These are phyloP conservation scores for Achaetomiella virescens DNA, from an alignment of 495 filamentous ascomycete genomes.

Conservation along the genomic window DNA sequence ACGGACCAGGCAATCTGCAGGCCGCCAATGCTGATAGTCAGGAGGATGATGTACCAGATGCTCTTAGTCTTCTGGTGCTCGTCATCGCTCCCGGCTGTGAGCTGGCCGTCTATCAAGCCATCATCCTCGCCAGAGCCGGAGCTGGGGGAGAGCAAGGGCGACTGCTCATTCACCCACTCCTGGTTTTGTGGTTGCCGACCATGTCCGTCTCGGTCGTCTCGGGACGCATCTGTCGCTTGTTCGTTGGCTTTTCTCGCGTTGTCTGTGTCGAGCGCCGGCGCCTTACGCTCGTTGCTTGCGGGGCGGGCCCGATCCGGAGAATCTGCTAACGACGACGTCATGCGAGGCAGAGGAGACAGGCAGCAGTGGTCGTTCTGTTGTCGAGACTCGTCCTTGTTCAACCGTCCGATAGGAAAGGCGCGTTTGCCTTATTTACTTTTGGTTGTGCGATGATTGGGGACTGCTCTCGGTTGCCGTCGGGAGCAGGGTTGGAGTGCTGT, in stretches of 20 bases:
- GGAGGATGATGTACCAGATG: slow-evolving; percentile 71
- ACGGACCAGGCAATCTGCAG: slow-evolving; percentile 94
- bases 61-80: slow-evolving; percentile 60
- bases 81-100: slow-evolving; percentile 35
- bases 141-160: slow-evolving; percentile 49
- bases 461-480: background rate
- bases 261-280: slow-evolving; percentile 8
- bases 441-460: background rate
- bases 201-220: slow-evolving; percentile 10
- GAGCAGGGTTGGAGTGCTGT: background rate
- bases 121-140: slow-evolving; percentile 35
- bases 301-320: slow-evolving; percentile 25
- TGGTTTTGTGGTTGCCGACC: slow-evolving; percentile 5
- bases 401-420: background rate
- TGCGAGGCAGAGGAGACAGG: slow-evolving; percentile 21
- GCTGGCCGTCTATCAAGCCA: slow-evolving; percentile 30
- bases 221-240: slow-evolving; percentile 4
- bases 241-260: slow-evolving; percentile 8
- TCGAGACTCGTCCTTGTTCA: slow-evolving; percentile 10
- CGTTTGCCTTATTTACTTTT: background rate
- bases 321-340: slow-evolving; percentile 34
- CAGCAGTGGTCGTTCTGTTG: background rate
- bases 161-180: slow-evolving; percentile 47
- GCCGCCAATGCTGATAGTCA: slow-evolving; percentile 78
- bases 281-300: slow-evolving; percentile 19